These are phyloP conservation scores for Xylariaceae sp. DNA, from an alignment of 2,329 filamentous ascomycete species.

Conservation along the genomic window DNA sequence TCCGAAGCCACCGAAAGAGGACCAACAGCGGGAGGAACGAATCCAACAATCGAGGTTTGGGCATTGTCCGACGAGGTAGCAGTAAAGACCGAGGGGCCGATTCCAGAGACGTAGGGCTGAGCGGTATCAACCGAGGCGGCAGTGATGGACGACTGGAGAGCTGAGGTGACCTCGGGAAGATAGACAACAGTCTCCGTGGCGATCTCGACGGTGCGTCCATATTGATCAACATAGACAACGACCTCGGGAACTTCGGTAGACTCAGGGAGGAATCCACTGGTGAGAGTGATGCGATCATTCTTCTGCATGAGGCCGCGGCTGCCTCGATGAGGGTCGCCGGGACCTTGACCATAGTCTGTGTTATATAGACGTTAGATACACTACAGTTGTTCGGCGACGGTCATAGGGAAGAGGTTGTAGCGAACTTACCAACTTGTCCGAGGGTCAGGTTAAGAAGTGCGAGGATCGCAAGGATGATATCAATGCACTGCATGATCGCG, in stretches of 20 bases:
- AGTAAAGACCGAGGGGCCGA: not conserved
- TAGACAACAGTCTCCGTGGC: constrained; percentile 35
- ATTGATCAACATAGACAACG: constrained; percentile 55
- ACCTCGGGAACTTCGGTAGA: constrained; percentile 42
- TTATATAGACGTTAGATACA: constrained; percentile 16
- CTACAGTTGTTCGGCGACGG: not conserved
- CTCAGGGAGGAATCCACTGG: constrained; percentile 33
- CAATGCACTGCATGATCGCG: constrained; percentile 40
- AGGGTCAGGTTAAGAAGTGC: constrained; percentile 37
- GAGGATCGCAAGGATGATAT: constrained; percentile 34
- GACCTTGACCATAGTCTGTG: constrained; percentile 29
- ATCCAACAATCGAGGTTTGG: too few relatives aligned
- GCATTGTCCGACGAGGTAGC: too few relatives aligned
- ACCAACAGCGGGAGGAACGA: too few relatives aligned
- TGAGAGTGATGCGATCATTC: constrained; percentile 32
- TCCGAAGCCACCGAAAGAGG: not conserved
- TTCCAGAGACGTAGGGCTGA: constrained; percentile 1
- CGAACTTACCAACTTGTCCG: constrained; percentile 37
- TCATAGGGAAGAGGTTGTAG: not conserved
- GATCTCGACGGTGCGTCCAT: constrained; percentile 47
- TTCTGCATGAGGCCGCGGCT: constrained; percentile 22
- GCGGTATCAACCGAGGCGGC: constrained; percentile 4
- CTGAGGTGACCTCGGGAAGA: constrained; percentile 19
- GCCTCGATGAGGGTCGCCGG: constrained; percentile 27
- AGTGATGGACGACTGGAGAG: constrained; percentile 5